Evolutionary conservation across 371 early-diverging fungal species (phyloP), one percentile per base, ranked within the genome.

Genomic region (Phascolomyces articulosus): DNA sequence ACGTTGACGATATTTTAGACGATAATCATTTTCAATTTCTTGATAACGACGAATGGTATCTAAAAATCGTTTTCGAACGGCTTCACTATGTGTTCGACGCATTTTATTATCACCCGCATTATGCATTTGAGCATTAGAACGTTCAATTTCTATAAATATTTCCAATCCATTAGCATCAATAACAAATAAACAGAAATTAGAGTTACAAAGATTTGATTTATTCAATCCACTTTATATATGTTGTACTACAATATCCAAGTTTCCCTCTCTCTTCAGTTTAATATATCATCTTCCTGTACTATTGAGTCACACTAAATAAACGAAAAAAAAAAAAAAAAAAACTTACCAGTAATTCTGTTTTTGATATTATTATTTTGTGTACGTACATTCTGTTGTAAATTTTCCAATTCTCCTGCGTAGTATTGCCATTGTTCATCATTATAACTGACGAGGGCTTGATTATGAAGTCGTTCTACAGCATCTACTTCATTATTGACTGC

Each of bases 31-130:
- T 72, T 96, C 95, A 3, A 92, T 84, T 48, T 85, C 80, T 74
- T 92, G 92, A 65, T 93, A 96, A 34, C 90, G 85, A 58, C 85
- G 87, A 79, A 96, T 91, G 31, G 88, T 84, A 38, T 92, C 91
- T 71, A 94, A 69, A 65, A 96, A 95, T 67, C 89, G 91, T 64
- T 93, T 92, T 41, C 90, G 89, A 57, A 93, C 58, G 11, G 78
- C 72, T 8, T 74, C 87, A 61, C 88, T 88, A 84, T 92, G 34
- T 24, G 27, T 34, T 18, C 10, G 18, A 13, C 24, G 44, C 15
- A 63, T 26, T 15, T 21, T 51, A 24, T 15, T 24, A 8, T 51
- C 51, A 7, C 24, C 21, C 20, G 51, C 7, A 63, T 21, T 38
- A 15, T 40, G 6, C 27, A 27, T 24, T 23, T 31, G 26, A 20